phyloP scores from a whole-genome alignment of 2,329 filamentous ascomycete species.

The Zymoseptoria tritici region DNA sequence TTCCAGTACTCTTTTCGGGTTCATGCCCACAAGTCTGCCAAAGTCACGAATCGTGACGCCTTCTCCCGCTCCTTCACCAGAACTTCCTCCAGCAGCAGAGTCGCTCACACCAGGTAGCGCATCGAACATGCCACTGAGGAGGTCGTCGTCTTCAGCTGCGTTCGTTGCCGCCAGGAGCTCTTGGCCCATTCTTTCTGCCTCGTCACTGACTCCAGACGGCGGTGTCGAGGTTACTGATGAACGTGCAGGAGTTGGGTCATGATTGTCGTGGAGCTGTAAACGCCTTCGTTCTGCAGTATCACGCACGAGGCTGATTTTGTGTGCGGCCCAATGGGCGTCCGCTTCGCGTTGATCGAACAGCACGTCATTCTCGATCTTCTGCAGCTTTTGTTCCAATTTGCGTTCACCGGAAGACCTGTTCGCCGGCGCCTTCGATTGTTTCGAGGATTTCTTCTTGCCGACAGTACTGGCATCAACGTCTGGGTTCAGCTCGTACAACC shows the following conservation, averaged over 20 bases:
- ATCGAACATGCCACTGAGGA: constrained; percentile 53
- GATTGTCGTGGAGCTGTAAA: constrained; percentile 19
- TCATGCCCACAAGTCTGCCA: constrained; percentile 71
- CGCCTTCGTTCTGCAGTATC: constrained; percentile 31
- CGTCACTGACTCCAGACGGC: constrained; percentile 42
- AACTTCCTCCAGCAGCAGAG: neutral
- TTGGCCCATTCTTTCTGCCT: constrained; percentile 37
- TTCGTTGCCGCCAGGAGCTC: constrained; percentile 32
- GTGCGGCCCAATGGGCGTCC: constrained; percentile 40
- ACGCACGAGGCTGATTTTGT: constrained; percentile 36
- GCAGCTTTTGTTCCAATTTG: constrained; percentile 65
- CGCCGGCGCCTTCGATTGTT: constrained; percentile 33
- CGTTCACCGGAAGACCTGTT: constrained; percentile 45
- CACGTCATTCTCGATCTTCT: constrained; percentile 61
- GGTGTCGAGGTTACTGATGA: neutral
- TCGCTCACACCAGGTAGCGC: constrained; percentile 26
- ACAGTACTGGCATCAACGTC: constrained; percentile 46
- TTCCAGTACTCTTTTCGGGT: constrained; percentile 68
- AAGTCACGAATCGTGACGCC: constrained; percentile 69
- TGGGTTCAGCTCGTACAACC: constrained; percentile 41
- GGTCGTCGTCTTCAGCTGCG: constrained; percentile 49
- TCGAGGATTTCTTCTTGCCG: constrained; percentile 30
- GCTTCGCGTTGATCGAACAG: constrained; percentile 44
- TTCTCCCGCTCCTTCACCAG: constrained; percentile 1
- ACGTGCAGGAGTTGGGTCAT: constrained; percentile 2